phyloP scores from a whole-genome alignment of 2,329 filamentous ascomycete genomes.

The Zasmidium citrigriseum region DNA sequence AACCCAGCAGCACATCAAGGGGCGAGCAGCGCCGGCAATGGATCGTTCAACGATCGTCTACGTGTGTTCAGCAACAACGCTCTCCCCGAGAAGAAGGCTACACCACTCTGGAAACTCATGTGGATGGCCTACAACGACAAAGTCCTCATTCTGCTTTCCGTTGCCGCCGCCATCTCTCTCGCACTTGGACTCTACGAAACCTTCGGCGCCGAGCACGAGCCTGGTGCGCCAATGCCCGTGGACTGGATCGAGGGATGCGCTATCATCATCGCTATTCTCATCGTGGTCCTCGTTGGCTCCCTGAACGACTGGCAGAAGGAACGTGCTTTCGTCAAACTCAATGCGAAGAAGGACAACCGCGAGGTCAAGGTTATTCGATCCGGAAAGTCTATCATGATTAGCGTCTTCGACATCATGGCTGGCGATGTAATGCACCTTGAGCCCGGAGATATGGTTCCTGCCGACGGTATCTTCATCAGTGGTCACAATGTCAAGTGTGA shows the following conservation, averaged over 20 bases:
- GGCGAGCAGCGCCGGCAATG: constrained; percentile 17
- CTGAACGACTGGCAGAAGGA: constrained; percentile 82
- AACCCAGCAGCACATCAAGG: constrained; percentile 26
- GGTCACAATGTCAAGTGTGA: constrained; percentile 70
- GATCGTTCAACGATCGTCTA: constrained; percentile 62
- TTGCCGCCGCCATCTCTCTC: constrained; percentile 72
- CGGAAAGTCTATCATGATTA: constrained; percentile 68
- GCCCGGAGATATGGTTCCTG: constrained; percentile 71
- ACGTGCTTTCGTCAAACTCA: constrained; percentile 76
- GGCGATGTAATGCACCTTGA: constrained; percentile 74
- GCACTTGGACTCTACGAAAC: constrained; percentile 72
- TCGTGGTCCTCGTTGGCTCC: constrained; percentile 76
- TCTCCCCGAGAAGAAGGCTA: constrained; percentile 68
- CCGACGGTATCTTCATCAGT: constrained; percentile 68
- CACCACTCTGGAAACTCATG: constrained; percentile 68
- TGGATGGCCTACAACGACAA: constrained; percentile 86
- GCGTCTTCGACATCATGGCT: constrained; percentile 69
- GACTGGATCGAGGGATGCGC: constrained; percentile 85
- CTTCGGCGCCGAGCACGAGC: constrained; percentile 51
- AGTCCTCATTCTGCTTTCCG: constrained; percentile 69
- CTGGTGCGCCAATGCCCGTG: constrained; percentile 41
- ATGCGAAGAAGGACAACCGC: constrained; percentile 76
- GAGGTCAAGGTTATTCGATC: constrained; percentile 74
- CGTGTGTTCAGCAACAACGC: constrained; percentile 70
- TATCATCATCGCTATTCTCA: constrained; percentile 72